Percentiles rank a stretch among this genome's conserved stretches.
Evolutionary conservation across 78 protist species (phyloP).

Genomic region (Dictyostelium capitatum): DNA sequence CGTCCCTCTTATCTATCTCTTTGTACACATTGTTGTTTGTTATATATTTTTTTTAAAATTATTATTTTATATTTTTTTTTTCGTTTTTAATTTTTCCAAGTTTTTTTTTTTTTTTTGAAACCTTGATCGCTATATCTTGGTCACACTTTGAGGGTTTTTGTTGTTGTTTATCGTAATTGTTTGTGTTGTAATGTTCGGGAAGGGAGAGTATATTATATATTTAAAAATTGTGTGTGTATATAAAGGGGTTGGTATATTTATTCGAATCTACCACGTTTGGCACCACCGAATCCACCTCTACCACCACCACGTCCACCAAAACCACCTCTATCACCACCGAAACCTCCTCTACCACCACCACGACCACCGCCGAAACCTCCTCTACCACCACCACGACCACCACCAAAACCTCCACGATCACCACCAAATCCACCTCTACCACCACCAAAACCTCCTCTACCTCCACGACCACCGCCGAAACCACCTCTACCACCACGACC

Average conservation of each 20-base stretch:
- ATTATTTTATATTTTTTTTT: too few relatives aligned
- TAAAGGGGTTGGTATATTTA: neutral
- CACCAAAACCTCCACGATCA: slow-evolving; percentile 13
- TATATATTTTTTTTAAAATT: too few relatives aligned
- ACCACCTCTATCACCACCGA: slow-evolving; percentile 28
- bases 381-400: neutral
- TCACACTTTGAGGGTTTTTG: too few relatives aligned
- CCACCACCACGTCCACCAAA: neutral
- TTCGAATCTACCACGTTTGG: slow-evolving; percentile 24
- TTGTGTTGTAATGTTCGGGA: too few relatives aligned
- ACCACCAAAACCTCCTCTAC: slow-evolving; percentile 18
- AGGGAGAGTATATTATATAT: too few relatives aligned
- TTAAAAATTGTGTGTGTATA: neutral
- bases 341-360: slow-evolving; percentile 38
- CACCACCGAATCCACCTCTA: neutral
- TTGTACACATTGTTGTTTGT: too few relatives aligned
- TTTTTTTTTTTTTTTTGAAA: too few relatives aligned
- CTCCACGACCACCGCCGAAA: neutral
- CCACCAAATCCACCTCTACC: neutral
- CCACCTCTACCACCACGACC: neutral
- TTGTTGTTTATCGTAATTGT: too few relatives aligned
- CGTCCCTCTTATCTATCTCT: too few relatives aligned
- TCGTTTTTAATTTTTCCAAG: too few relatives aligned
- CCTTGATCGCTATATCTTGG: too few relatives aligned
- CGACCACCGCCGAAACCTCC: slow-evolving; percentile 16